Percentiles rank a stretch among this genome's conserved stretches.
phyloP scores from a whole-genome alignment of 2,329 filamentous ascomycete genomes.

The Fonsecaea pedrosoi region DNA sequence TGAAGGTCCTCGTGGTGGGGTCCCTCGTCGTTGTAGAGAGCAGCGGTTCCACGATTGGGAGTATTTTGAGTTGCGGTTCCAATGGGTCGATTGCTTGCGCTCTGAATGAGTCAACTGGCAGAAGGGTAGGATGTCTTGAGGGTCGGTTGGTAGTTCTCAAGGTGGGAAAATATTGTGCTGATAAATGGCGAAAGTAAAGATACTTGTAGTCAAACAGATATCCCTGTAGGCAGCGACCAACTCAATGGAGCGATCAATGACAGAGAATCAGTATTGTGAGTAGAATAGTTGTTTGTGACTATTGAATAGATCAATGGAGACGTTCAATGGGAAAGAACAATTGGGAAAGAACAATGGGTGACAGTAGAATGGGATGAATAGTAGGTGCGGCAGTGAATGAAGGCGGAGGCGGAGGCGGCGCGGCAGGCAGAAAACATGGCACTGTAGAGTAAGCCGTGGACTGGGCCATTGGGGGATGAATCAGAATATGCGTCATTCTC shows the following conservation, averaged over 20 bases:
- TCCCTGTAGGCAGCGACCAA: background rate
- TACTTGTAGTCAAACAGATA: constrained; percentile 11
- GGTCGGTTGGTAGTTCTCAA: background rate
- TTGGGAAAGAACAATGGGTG: constrained; percentile 22
- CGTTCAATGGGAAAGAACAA: constrained; percentile 8
- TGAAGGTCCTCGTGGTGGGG: background rate
- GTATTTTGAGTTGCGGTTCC: background rate
- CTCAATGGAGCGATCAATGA: constrained; percentile 8
- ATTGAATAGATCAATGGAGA: constrained; percentile 6
- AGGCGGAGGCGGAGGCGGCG: constrained; percentile 3
- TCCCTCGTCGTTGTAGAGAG: background rate
- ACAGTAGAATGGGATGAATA: constrained; percentile 1
- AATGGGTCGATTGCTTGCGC: background rate
- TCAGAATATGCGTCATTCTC: constrained; percentile 26
- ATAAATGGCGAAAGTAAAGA: constrained; percentile 2
- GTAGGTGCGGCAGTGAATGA: constrained; percentile 2
- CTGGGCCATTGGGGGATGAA: constrained; percentile 13
- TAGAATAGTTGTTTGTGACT: constrained; percentile 4
- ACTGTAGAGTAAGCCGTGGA: constrained; percentile 18
- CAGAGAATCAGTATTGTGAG: constrained; percentile 7
- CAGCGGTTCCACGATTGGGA: background rate
- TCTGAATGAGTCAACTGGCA: background rate
- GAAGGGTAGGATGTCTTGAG: background rate
- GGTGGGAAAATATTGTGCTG: background rate
- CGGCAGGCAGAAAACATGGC: constrained; percentile 16